Base-by-base conservation (phyloP, 768 basidiomycete species). In the Tulasnella sp. region DNA sequence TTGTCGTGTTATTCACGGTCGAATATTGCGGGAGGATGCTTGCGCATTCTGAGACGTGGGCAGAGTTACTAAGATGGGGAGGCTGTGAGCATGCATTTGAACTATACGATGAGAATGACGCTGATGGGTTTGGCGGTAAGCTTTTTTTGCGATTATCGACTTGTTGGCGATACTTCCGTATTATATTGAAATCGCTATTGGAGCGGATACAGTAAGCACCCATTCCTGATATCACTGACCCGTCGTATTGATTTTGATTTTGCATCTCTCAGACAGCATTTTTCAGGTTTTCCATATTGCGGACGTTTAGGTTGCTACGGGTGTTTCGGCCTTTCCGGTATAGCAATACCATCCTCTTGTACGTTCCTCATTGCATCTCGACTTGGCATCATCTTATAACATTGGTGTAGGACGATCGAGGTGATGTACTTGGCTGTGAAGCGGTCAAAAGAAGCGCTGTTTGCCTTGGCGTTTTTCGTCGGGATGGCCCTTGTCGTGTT, bases 381-480 rank as follows among this genome's bases (percentile, higher is more conserved):
- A 17, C 9, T 6, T 12, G n/a, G 32, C 12, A 35, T 11, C 9
- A 11, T 6, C 14, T 9, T 19, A 9, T 49, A 35, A 49, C 40
- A 19, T 27, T 21, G 41, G 7, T 59, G 14, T 55, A 87, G 86
- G 43, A 89, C 87, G 0, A 89, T 89, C 48, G 86, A 90, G 72
- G 87, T 89, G 63, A 96, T 94, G 91, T 90, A 85, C 67, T 76
- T 94, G 29, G 83, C 88, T 29, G 83, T 92, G 34, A 77, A 84
- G 49, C 75, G 88, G 59, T 91, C 87, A 0, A 84, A 88, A 62
- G 86, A 93, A 63, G 90, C 90, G 0, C 73, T 92, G 0, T 75
- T 91, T 2, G 90, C 91, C 0, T 80, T 94, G 17, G 78, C 80
- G 2, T 94, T 93, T 69, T 93, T 94, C 70, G 84, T 93, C 12